These are phyloP conservation scores for Crithidia expoeki DNA, from an alignment of 208 protist genomes.

Conservation along the genomic window DNA sequence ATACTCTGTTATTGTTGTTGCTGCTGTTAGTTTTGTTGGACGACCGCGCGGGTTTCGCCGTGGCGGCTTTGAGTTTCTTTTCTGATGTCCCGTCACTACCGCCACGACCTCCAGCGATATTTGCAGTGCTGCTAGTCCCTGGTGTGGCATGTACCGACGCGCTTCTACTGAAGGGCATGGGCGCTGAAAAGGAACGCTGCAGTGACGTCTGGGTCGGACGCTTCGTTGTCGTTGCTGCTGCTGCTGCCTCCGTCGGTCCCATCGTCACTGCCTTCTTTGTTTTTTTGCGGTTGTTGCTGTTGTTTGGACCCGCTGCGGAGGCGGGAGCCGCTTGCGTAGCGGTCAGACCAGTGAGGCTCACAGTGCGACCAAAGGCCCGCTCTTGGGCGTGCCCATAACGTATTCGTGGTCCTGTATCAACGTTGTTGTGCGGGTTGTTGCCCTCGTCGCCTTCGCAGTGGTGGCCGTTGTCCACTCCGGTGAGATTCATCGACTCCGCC, in stretches of 20 bases:
- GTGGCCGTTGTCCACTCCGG: conserved; percentile 1
- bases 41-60: not conserved
- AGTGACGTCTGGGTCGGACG: not conserved
- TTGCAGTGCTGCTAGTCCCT: not conserved
- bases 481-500: conserved; percentile 33
- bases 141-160: conserved; percentile 1
- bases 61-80: not conserved
- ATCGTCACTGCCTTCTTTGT: not conserved
- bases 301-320: not conserved
- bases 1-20: not conserved
- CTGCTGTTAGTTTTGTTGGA: no score
- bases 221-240: not conserved
- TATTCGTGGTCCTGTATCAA: not conserved
- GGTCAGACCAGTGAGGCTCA: conserved; percentile 26
- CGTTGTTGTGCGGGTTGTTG: not conserved
- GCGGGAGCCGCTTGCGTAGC: not conserved
- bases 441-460: not conserved
- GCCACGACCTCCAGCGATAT: not conserved
- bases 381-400: conserved; percentile 8
- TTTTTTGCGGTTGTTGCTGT: not conserved
- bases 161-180: conserved; percentile 9
- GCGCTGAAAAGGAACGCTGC: conserved; percentile 27
- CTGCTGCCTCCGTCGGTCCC: not conserved
- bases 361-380: conserved; percentile 22
- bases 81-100: not conserved